Conservation (phyloP, 129 eudicot species). For the Gnaphalium uliginosum region DNA sequence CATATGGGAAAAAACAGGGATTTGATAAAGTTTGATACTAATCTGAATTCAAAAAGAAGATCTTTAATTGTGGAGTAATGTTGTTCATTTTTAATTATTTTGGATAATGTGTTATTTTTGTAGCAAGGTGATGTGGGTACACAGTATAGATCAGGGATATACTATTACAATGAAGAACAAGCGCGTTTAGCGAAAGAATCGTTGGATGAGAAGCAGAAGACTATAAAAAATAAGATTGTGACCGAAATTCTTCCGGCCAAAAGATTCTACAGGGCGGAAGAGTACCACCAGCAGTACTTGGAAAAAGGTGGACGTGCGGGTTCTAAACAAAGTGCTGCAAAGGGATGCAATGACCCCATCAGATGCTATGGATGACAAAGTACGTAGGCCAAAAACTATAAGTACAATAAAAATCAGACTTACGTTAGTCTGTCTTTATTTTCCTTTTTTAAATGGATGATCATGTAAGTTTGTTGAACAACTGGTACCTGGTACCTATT, state of each 20-base stretch:
- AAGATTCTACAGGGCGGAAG: constrained; percentile 85
- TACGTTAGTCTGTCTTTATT: constrained; percentile 18
- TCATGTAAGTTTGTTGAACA: constrained; percentile 3
- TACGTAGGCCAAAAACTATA: constrained; percentile 7
- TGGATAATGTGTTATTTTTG: constrained; percentile 6
- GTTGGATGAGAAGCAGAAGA: constrained; percentile 57
- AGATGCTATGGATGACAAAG: constrained; percentile 70
- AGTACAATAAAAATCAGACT: constrained; percentile 23
- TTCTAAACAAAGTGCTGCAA: constrained; percentile 70
- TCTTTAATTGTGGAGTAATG: neutral
- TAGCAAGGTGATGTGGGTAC: constrained; percentile 83
- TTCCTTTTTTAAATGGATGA: neutral
- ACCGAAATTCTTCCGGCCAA: constrained; percentile 93
- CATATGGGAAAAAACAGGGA: neutral
- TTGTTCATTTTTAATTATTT: neutral
- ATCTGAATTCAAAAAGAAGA: neutral
- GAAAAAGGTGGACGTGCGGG: constrained; percentile 74
- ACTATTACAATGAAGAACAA: constrained; percentile 62
- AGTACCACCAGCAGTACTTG: constrained; percentile 90
- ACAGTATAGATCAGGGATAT: constrained; percentile 94
- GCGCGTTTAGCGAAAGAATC: constrained; percentile 70
- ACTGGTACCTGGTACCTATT: neutral
- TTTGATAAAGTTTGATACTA: neutral
- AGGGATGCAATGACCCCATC: constrained; percentile 88
- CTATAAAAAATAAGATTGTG: constrained; percentile 42